A percentile compares a stretch with the other conserved stretches of the same genome.
These are phyloP conservation scores for Scedosporium minutisporum DNA, from an alignment of 2,329 filamentous ascomycete genomes.

Conservation along the genomic window DNA sequence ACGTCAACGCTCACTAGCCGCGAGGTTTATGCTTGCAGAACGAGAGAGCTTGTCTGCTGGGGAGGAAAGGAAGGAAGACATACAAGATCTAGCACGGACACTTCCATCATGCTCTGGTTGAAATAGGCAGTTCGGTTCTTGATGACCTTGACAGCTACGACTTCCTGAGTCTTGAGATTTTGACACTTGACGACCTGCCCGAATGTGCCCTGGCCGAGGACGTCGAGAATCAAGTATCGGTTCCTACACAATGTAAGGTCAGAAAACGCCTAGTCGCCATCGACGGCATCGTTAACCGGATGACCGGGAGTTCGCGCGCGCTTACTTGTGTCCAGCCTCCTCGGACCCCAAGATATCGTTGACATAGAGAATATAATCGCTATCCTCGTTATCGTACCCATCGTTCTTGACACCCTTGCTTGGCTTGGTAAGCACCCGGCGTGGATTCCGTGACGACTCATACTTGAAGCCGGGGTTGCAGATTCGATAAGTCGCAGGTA, in stretches of 20 bases:
- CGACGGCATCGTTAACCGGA: not conserved
- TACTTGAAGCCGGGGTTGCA: slow-evolving; percentile 98
- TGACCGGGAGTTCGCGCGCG: slow-evolving; percentile 4
- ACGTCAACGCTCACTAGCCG: not conserved
- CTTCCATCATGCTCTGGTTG: slow-evolving; percentile 99
- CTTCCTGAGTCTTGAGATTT: slow-evolving; percentile 95
- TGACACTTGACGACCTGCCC: slow-evolving; percentile 99
- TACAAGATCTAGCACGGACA: slow-evolving; percentile 91
- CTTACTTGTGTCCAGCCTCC: slow-evolving; percentile 93
- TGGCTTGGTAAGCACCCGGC: slow-evolving; percentile 90
- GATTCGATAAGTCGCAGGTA: slow-evolving; percentile 93
- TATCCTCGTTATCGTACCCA: slow-evolving; percentile 97
- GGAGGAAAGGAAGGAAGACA: slow-evolving; percentile 16
- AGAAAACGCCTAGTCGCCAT: not conserved
- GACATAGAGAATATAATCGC: slow-evolving; percentile 97
- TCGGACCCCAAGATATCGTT: slow-evolving; percentile 98
- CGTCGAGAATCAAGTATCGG: slow-evolving; percentile 92
- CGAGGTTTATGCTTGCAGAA: slow-evolving; percentile 6
- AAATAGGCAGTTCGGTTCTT: slow-evolving; percentile 99
- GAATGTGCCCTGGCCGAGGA: slow-evolving; percentile 93
- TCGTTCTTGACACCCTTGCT: slow-evolving; percentile 99
- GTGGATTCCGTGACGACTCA: slow-evolving; percentile 92
- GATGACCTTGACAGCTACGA: slow-evolving; percentile 97
- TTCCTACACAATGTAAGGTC: slow-evolving; percentile 52
- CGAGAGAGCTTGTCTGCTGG: not conserved